These are phyloP conservation scores for Lyophyllum semitale DNA, from an alignment of 768 basidiomycete species.

Conservation along the genomic window DNA sequence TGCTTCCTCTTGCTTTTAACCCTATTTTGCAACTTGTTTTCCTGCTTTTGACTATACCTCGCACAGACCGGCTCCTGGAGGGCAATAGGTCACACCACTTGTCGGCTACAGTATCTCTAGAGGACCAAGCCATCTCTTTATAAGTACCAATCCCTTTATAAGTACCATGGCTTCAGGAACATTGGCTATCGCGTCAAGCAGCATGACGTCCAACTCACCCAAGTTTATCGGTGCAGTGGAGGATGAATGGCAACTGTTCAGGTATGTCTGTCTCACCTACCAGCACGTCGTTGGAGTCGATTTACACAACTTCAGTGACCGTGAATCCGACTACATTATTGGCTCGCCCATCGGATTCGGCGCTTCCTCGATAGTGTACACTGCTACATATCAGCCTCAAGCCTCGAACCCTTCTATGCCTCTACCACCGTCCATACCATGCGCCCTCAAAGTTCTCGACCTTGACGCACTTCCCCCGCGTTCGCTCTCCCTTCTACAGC, in stretches of 20 bases:
- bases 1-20: background rate
- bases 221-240: constrained; percentile 78
- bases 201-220: constrained; percentile 13
- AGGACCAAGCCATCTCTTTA: constrained; percentile 4
- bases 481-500: constrained; percentile 71
- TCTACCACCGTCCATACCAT: constrained; percentile 46
- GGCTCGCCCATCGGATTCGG: constrained; percentile 87
- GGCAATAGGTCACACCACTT: background rate
- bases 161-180: constrained; percentile 17
- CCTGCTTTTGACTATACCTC: background rate
- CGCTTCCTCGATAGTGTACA: constrained; percentile 88
- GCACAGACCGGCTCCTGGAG: constrained; percentile 5
- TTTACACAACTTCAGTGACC: constrained; percentile 49
- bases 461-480: constrained; percentile 75
- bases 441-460: constrained; percentile 89
- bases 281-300: constrained; percentile 3
- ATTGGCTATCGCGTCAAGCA: background rate
- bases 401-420: constrained; percentile 7
- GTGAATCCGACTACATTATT: constrained; percentile 69
- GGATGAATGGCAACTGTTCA: constrained; percentile 83
- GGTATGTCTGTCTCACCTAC: constrained; percentile 39
- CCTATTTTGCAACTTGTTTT: background rate
- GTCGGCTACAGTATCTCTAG: background rate
- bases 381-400: constrained; percentile 62
- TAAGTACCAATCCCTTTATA: too few species aligned